Base-by-base conservation (phyloP, 768 basidiomycete species). In the Mycena polygramma region DNA sequence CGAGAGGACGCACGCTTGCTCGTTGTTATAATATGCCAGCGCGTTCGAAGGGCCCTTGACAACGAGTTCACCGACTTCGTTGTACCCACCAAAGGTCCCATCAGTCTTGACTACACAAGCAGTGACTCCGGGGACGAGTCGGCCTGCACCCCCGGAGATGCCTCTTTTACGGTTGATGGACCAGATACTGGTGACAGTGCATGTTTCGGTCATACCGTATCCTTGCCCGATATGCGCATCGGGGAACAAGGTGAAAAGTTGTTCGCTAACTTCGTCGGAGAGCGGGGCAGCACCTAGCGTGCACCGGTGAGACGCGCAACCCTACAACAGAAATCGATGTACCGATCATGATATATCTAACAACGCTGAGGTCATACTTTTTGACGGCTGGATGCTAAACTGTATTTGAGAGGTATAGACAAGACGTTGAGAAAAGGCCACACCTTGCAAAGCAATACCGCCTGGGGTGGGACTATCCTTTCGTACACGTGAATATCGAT, bases 131-230 rank as follows among this genome's bases (percentile, higher is more conserved):
- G 91, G 90, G 0, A 91, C 67, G 17, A 88, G 77, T 58, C 84
- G 84, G 1, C 91, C 91, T 4, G 84, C 87, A 80, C 90, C 84
- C 30, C 91, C 92, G 5, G 86, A 84, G 4, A 83, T 79, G 8
- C 89, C 89, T 24, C 87, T 77, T 66, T 85, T 87, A 39, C 79
- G 74, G 5, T 83, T 81, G 8, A 86, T 80, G 19, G 87, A 79
- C 77, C 85, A 87, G 80, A 89, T 85, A 17, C 83, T 77, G 9
- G 86, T 82, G 10, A 86, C 83, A 0, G 90, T 89, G 65, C 84
- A 84, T 0, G 88, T 84, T 75, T 93, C 92, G 0, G 92, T 93
- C 87, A 91, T 86, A 86, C 89, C 89, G 68, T 90, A 90, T 7
- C 85, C 86, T 77, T 91, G 89, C 0, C 89, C 89, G 46, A 89